Conservation (phyloP, 2,329 filamentous ascomycete species). For the Dothideomycetes sp. region DNA sequence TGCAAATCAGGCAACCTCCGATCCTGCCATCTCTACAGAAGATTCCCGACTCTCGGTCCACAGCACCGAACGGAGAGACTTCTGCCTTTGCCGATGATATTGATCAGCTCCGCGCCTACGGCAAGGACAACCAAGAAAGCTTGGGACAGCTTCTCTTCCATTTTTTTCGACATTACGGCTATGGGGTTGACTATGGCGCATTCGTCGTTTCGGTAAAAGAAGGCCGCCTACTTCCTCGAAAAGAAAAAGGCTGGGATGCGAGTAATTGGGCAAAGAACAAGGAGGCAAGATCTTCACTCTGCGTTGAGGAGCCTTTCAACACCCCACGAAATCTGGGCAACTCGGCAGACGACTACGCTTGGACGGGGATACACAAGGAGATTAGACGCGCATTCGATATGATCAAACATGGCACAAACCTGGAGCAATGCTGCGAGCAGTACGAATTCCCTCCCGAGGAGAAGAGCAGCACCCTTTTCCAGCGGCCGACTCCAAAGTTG, state of each 20-base stretch:
- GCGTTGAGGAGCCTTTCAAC: constrained; percentile 96
- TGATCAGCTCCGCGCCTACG: constrained; percentile 61
- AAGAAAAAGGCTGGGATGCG: constrained; percentile 80
- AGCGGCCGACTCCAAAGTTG: constrained; percentile 44
- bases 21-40: constrained; percentile 80
- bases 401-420: constrained; percentile 60
- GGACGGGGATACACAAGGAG: constrained; percentile 81
- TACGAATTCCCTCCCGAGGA: constrained; percentile 84
- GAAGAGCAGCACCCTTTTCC: constrained; percentile 37
- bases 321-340: constrained; percentile 81
- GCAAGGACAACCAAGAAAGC: constrained; percentile 68
- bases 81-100: constrained; percentile 83
- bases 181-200: constrained; percentile 84
- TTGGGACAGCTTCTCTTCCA: constrained; percentile 81
- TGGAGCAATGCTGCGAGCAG: constrained; percentile 76
- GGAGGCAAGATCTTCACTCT: constrained; percentile 59
- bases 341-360: constrained; percentile 90
- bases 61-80: constrained; percentile 52
- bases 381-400: constrained; percentile 78
- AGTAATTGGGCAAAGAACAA: constrained; percentile 30
- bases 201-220: constrained; percentile 74
- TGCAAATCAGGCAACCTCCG: constrained; percentile 76
- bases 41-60: constrained; percentile 49
- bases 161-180: constrained; percentile 90
- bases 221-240: constrained; percentile 67